A percentile compares a stretch with the other conserved stretches of the same genome.
Evolutionary conservation across 495 filamentous ascomycete species (phyloP).

Genomic region (Tuber microsphaerosporum): DNA sequence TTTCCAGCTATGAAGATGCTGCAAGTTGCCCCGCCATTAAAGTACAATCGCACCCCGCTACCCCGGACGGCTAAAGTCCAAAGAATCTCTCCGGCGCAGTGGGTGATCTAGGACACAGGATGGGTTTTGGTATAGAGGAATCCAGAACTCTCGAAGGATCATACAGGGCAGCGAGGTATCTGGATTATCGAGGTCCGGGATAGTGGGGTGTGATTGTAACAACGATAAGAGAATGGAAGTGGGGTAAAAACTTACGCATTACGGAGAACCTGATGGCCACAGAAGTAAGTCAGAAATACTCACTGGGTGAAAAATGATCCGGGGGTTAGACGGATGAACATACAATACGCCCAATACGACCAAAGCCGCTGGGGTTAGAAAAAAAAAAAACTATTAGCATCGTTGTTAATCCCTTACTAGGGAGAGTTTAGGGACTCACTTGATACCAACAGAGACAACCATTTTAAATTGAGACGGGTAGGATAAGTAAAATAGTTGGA

Average conservation of each 20-base stretch:
- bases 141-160: too few species aligned
- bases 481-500: conserved; percentile 6
- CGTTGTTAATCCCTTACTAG: background rate
- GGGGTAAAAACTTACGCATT: conserved; percentile 58
- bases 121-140: too few species aligned
- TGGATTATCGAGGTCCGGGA: too few species aligned
- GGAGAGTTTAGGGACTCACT: conserved; percentile 22
- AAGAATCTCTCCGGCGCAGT: too few species aligned
- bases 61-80: too few species aligned
- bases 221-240: conserved; percentile 21
- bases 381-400: conserved; percentile 5
- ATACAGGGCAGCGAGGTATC: too few species aligned
- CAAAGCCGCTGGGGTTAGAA: conserved; percentile 79
- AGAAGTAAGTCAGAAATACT: conserved; percentile 23
- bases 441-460: conserved; percentile 40
- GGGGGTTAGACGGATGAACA: conserved; percentile 35
- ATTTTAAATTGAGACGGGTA: conserved; percentile 32
- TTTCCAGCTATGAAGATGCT: conserved; percentile 38
- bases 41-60: conserved; percentile 1
- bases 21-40: conserved; percentile 22
- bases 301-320: background rate
- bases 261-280: conserved; percentile 55
- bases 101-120: too few species aligned
- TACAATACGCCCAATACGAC: conserved; percentile 96
- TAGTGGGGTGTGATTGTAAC: background rate